These are phyloP conservation scores for Henckelia pumila DNA, from an alignment of 257 asterid genomes.

Conservation along the genomic window DNA sequence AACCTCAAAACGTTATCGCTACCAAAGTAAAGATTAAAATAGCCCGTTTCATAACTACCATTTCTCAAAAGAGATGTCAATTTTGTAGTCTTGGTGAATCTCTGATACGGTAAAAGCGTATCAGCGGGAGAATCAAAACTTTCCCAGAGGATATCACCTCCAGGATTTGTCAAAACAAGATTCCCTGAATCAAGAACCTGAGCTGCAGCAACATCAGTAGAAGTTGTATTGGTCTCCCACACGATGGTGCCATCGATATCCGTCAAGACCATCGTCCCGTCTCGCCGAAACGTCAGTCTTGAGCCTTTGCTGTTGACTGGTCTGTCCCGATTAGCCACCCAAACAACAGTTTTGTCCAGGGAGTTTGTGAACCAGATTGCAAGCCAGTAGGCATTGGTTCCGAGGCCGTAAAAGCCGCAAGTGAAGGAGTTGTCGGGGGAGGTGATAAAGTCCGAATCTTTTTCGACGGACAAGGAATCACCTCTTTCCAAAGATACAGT, in stretches of 20 bases:
- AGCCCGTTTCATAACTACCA: conserved; percentile 48
- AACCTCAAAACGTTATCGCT: conserved; percentile 55
- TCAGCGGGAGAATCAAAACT: conserved; percentile 62
- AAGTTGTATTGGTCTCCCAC: conserved; percentile 51
- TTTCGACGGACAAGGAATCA: conserved; percentile 44
- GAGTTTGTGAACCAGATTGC: conserved; percentile 74
- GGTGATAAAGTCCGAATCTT: conserved; percentile 35
- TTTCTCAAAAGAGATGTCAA: conserved; percentile 42
- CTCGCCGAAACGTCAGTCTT: conserved; percentile 27
- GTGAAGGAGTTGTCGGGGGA: conserved; percentile 56
- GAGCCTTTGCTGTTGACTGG: conserved; percentile 61
- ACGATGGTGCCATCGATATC: conserved; percentile 42
- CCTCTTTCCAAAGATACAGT: conserved; percentile 32
- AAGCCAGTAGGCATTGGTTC: conserved; percentile 58
- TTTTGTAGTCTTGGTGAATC: conserved; percentile 49
- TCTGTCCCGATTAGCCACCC: conserved; percentile 61
- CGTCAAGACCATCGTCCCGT: conserved; percentile 46
- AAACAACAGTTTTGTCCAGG: conserved; percentile 49
- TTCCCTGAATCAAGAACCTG: conserved; percentile 55
- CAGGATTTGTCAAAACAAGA: conserved; percentile 40
- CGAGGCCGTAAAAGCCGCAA: conserved; percentile 51
- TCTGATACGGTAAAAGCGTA: conserved; percentile 61
- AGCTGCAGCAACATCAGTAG: conserved; percentile 33
- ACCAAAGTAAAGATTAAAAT: conserved; percentile 53
- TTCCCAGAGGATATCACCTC: conserved; percentile 53